phyloP scores from a whole-genome alignment of 2,329 filamentous ascomycete species.

The Trichophyton benhamiae region DNA sequence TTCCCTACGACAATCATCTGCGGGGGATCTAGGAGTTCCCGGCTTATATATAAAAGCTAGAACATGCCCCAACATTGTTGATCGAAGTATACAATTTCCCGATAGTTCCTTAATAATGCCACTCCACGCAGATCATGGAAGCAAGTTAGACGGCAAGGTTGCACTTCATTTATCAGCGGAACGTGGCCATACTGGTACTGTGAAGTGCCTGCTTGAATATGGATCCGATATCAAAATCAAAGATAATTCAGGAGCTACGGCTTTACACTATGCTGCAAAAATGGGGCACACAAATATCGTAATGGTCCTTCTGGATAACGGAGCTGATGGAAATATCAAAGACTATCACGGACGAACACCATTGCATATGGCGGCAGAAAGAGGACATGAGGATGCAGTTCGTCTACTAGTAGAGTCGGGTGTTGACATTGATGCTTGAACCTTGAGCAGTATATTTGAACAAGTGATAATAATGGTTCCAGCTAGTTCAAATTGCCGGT shows the following conservation, averaged over 20 bases:
- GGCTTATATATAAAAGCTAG: too few species aligned
- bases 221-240: neutral
- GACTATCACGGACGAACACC: constrained; percentile 5
- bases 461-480: too few species aligned
- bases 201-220: neutral
- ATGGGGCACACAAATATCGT: neutral
- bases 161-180: neutral
- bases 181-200: neutral
- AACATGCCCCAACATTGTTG: neutral
- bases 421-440: neutral
- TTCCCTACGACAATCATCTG: too few species aligned
- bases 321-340: neutral
- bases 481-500: too few species aligned
- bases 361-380: constrained; percentile 6
- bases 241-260: constrained; percentile 1
- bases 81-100: neutral
- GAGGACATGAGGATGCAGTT: constrained; percentile 1
- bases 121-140: too few species aligned
- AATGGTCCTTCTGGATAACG: neutral
- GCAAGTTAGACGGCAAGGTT: neutral
- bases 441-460: neutral
- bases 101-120: neutral
- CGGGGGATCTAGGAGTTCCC: too few species aligned
- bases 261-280: constrained; percentile 6
- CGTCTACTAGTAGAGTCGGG: neutral